phyloP scores from a whole-genome alignment of 495 filamentous ascomycete species.

The Amphirosellinia nigrospora region DNA sequence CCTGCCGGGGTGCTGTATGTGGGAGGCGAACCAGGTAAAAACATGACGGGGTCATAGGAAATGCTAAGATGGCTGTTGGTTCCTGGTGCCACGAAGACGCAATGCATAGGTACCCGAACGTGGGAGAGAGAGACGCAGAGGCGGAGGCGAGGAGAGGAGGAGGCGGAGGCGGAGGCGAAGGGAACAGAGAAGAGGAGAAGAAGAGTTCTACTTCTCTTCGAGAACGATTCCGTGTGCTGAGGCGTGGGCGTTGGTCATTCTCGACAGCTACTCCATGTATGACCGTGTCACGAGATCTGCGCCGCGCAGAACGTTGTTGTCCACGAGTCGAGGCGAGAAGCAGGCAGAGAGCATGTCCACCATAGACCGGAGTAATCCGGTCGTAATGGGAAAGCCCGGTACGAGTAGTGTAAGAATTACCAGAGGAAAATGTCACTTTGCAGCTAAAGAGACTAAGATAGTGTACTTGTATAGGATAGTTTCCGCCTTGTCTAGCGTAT shows the following conservation, averaged over 20 bases:
- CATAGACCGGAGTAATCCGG: not conserved
- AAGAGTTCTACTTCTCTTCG: not conserved
- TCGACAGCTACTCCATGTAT: not conserved
- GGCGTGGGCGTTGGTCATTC: constrained; percentile 22
- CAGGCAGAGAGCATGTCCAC: not conserved
- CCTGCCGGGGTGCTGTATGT: constrained; percentile 5
- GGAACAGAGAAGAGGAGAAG: not conserved
- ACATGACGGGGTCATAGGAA: constrained; percentile 2
- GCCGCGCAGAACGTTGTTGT: not conserved
- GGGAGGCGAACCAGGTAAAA: constrained; percentile 10
- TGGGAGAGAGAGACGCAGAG: not conserved
- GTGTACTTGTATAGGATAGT: not conserved
- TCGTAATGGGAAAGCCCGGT: not conserved
- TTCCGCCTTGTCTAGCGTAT: not conserved
- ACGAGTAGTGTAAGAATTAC: constrained; percentile 21
- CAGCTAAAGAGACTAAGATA: not conserved
- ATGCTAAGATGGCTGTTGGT: constrained; percentile 4
- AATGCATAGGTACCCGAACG: constrained; percentile 25
- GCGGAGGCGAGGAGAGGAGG: not conserved
- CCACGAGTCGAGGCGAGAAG: constrained; percentile 7
- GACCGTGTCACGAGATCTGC: constrained; percentile 23
- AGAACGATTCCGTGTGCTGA: constrained; percentile 13
- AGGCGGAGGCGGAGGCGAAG: not conserved
- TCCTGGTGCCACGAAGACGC: constrained; percentile 25
- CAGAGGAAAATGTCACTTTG: constrained; percentile 1